Conservation (phyloP, 148 eudicot species). For the Fagopyrum esculentum region DNA sequence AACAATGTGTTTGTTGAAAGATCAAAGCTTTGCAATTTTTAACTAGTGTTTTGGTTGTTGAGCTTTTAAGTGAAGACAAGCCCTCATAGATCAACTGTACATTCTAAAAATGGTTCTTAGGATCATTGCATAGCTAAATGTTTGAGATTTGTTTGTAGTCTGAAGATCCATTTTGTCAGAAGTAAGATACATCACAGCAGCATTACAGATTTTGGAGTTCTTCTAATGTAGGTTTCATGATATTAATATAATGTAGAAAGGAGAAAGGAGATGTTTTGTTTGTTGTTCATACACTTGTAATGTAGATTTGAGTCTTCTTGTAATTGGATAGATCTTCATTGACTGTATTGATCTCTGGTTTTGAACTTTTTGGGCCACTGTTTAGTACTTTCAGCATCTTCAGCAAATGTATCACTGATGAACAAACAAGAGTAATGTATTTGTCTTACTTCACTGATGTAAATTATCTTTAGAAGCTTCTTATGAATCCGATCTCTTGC, state of each 20-base stretch:
- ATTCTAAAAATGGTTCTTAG: background rate
- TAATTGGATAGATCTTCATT: conserved; percentile 5
- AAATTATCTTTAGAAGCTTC: background rate
- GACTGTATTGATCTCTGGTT: conserved; percentile 6
- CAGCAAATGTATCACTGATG: background rate
- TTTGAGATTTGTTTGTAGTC: background rate
- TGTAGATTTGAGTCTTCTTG: background rate
- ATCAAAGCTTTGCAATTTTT: background rate
- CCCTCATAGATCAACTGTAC: background rate
- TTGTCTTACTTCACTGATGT: background rate
- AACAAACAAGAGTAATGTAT: background rate
- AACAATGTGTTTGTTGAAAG: background rate
- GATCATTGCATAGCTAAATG: background rate
- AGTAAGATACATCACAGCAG: background rate
- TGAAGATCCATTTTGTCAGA: background rate
- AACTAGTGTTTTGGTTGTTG: background rate
- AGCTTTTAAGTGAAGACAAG: background rate
- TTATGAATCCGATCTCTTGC: conserved; percentile 8
- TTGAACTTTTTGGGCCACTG: background rate
- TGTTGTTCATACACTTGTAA: background rate
- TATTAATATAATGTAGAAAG: background rate
- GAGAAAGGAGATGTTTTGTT: too few species aligned
- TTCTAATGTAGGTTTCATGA: background rate
- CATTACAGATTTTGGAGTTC: background rate
- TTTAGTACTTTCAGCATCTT: background rate